Evolutionary conservation across 768 basidiomycete genomes (phyloP).

Genomic region (Russula earlei): DNA sequence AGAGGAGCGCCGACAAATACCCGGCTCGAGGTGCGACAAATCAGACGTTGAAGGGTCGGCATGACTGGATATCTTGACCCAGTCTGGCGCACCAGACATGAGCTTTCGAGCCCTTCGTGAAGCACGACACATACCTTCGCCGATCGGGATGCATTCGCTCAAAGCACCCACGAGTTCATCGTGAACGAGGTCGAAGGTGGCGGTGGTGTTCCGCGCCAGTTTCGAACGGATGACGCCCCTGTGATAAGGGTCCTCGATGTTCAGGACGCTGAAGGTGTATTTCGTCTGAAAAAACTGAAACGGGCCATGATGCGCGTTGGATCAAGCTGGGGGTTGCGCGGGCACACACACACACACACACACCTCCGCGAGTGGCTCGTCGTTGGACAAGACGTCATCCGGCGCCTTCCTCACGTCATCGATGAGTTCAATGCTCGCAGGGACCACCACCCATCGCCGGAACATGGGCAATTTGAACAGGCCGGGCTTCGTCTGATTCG

Average conservation of each 20-base stretch:
- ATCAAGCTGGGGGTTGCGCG: too few species aligned
- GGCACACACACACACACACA: too few species aligned
- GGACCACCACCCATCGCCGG: neutral
- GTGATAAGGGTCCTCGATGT: too few species aligned
- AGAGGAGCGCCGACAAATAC: constrained; percentile 37
- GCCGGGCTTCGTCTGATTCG: neutral
- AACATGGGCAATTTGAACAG: neutral
- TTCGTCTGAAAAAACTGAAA: too few species aligned
- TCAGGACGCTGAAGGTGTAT: too few species aligned
- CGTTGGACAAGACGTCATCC: neutral
- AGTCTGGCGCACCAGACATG: constrained; percentile 26
- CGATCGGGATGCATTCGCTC: neutral
- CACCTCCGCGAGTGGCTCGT: neutral
- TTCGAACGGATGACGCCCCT: neutral
- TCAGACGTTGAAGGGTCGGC: neutral
- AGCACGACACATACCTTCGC: neutral
- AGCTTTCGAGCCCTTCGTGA: neutral
- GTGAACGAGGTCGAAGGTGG: neutral
- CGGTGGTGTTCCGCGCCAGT: neutral
- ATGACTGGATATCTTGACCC: constrained; percentile 26
- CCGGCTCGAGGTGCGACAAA: neutral
- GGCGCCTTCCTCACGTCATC: neutral
- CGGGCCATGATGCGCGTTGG: too few species aligned
- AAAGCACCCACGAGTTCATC: neutral
- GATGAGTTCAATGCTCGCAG: neutral